Evolutionary conservation across 495 filamentous ascomycete genomes (phyloP).

Genomic region (Chaetomidium leptoderma): DNA sequence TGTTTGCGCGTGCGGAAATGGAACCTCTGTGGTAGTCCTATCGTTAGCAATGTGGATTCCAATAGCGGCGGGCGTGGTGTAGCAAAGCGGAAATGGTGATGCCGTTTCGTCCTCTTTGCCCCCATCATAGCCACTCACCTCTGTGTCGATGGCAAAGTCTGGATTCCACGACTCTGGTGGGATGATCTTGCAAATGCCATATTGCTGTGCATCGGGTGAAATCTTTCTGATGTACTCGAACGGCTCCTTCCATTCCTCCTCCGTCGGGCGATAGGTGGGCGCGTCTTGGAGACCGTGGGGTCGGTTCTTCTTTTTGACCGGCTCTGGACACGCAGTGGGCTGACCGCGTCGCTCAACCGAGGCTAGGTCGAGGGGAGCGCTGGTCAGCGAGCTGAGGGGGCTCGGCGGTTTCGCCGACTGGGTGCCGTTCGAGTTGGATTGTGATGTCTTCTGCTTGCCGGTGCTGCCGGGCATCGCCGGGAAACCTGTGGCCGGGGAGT

Average conservation of each 20-base stretch:
- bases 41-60: slow-evolving; percentile 13
- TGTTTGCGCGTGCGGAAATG: slow-evolving; percentile 96
- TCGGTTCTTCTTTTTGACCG: slow-evolving; percentile 65
- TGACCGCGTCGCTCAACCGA: slow-evolving; percentile 90
- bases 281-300: slow-evolving; percentile 85
- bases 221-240: slow-evolving; percentile 91
- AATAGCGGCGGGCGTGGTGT: too few relatives aligned
- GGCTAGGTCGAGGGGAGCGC: slow-evolving; percentile 68
- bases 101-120: background rate
- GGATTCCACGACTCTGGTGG: slow-evolving; percentile 93
- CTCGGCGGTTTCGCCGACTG: slow-evolving; percentile 47
- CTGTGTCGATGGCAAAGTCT: slow-evolving; percentile 91
- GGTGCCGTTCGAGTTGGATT: slow-evolving; percentile 50
- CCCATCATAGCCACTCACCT: slow-evolving; percentile 55
- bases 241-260: slow-evolving; percentile 92
- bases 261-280: slow-evolving; percentile 83
- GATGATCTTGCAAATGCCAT: slow-evolving; percentile 90
- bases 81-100: too few relatives aligned
- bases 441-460: slow-evolving; percentile 41
- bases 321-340: slow-evolving; percentile 67
- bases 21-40: slow-evolving; percentile 61
- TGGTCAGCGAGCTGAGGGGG: slow-evolving; percentile 51
- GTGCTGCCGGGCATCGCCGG: slow-evolving; percentile 31
- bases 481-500: slow-evolving; percentile 42
- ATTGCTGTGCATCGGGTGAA: slow-evolving; percentile 72